Percentiles rank a stretch among this genome's conserved stretches.
These are phyloP conservation scores for Exophiala spinifera DNA, from an alignment of 2,329 filamentous ascomycete genomes.

Conservation along the genomic window DNA sequence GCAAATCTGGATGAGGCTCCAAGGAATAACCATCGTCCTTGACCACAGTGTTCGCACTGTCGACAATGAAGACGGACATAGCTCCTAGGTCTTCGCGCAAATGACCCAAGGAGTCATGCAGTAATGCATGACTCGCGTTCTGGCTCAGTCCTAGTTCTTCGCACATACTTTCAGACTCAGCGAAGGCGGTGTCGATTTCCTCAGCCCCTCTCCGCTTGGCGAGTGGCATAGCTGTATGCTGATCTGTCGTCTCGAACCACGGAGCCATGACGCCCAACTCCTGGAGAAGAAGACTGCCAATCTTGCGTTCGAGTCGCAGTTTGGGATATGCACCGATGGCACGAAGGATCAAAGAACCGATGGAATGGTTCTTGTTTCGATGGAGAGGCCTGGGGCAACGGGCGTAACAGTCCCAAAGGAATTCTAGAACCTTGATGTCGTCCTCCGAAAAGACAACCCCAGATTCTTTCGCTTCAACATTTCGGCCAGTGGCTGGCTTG, in stretches of 20 bases:
- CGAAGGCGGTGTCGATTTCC: conserved; percentile 35
- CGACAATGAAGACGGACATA: conserved; percentile 59
- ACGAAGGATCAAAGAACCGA: conserved; percentile 55
- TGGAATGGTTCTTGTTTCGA: conserved; percentile 17
- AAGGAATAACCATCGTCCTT: conserved; percentile 64
- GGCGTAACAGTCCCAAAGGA: conserved; percentile 42
- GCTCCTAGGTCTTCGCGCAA: conserved; percentile 57
- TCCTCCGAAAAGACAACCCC: conserved; percentile 45
- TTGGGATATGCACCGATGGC: conserved; percentile 55
- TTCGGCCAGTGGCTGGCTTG: conserved; percentile 29
- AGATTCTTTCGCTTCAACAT: conserved; percentile 29
- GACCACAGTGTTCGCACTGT: conserved; percentile 52
- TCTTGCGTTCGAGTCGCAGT: conserved; percentile 36
- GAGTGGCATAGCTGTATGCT: conserved; percentile 12
- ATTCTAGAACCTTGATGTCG: conserved; percentile 53
- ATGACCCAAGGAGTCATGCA: conserved; percentile 53
- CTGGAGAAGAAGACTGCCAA: conserved; percentile 54
- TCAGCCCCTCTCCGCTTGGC: conserved; percentile 12
- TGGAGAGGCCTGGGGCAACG: conserved; percentile 42
- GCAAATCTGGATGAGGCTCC: conserved; percentile 40
- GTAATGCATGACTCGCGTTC: conserved; percentile 32
- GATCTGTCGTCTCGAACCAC: conserved; percentile 48
- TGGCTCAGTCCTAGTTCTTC: conserved; percentile 24
- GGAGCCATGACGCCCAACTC: conserved; percentile 61
- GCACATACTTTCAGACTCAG: conserved; percentile 33